phyloP scores from a whole-genome alignment of 345 rosid genomes.

The Camelina hispida region DNA sequence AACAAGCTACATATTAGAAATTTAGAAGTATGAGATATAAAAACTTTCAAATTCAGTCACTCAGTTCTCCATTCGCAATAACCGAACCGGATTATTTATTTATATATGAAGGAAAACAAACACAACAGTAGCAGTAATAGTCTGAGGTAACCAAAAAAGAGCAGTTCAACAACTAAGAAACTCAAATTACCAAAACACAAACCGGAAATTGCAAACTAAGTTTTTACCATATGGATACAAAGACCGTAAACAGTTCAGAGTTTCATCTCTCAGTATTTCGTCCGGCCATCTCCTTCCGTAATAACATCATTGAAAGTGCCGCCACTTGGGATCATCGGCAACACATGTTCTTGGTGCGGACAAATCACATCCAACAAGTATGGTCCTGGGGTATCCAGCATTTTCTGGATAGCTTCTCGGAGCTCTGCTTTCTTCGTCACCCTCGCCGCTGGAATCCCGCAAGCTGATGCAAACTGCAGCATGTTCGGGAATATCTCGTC shows the following conservation, averaged over 20 bases:
- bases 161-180: conserved; percentile 26
- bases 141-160: conserved; percentile 20
- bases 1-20: background rate
- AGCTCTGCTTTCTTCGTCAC: conserved; percentile 68
- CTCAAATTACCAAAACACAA: conserved; percentile 20
- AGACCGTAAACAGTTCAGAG: conserved; percentile 4
- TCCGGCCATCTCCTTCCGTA: conserved; percentile 93
- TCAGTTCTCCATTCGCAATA: background rate
- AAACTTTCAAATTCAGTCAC: background rate
- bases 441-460: conserved; percentile 85
- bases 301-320: conserved; percentile 90
- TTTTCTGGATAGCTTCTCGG: conserved; percentile 74
- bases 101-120: background rate
- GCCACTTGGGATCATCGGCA: conserved; percentile 98
- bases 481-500: conserved; percentile 83
- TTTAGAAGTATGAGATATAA: background rate
- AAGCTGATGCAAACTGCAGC: conserved; percentile 85
- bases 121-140: background rate
- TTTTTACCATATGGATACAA: conserved; percentile 29
- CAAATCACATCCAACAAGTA: conserved; percentile 90
- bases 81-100: conserved; percentile 37
- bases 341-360: conserved; percentile 95
- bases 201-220: conserved; percentile 25
- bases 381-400: conserved; percentile 95
- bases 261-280: conserved; percentile 43